Conservation (phyloP, 2,329 filamentous ascomycete species). For the Aspergillus quadricinctus region DNA sequence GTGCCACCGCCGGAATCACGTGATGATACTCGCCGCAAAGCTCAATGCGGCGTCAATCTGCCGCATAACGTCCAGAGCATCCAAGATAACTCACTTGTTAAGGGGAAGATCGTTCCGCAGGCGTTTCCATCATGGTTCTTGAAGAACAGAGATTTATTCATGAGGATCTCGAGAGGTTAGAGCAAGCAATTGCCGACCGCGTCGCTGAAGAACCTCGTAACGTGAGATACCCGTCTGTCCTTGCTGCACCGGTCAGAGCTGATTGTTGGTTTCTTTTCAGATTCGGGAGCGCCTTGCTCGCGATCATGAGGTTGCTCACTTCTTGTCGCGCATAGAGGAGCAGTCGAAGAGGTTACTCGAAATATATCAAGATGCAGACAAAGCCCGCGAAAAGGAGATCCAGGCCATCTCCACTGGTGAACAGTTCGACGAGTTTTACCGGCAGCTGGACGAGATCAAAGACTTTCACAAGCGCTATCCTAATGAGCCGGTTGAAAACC, state of each 20-base stretch:
- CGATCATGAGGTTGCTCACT: constrained; percentile 86
- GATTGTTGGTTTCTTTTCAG: constrained; percentile 43
- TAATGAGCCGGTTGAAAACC: constrained; percentile 90
- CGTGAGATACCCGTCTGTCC: constrained; percentile 48
- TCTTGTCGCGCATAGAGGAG: constrained; percentile 79
- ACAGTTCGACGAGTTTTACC: constrained; percentile 86
- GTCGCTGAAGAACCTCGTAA: constrained; percentile 84
- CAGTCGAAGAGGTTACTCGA: constrained; percentile 77
- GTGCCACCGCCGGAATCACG: constrained; percentile 20
- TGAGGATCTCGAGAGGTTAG: constrained; percentile 92
- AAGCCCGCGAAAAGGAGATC: constrained; percentile 70
- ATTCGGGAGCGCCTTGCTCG: constrained; percentile 83
- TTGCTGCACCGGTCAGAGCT: constrained; percentile 12
- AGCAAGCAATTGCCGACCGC: constrained; percentile 88
- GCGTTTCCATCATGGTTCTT: constrained; percentile 60
- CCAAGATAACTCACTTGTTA: background rate
- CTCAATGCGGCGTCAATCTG: constrained; percentile 12
- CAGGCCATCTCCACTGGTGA: constrained; percentile 81
- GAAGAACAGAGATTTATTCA: constrained; percentile 93
- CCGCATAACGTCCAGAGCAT: background rate
- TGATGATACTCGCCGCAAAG: constrained; percentile 23
- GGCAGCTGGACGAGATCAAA: constrained; percentile 73
- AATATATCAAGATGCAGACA: constrained; percentile 77
- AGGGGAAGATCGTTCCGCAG: background rate
- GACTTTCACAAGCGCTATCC: constrained; percentile 87